Evolutionary conservation across 345 rosid genomes (phyloP).

Genomic region (Syzygium aromaticum): DNA sequence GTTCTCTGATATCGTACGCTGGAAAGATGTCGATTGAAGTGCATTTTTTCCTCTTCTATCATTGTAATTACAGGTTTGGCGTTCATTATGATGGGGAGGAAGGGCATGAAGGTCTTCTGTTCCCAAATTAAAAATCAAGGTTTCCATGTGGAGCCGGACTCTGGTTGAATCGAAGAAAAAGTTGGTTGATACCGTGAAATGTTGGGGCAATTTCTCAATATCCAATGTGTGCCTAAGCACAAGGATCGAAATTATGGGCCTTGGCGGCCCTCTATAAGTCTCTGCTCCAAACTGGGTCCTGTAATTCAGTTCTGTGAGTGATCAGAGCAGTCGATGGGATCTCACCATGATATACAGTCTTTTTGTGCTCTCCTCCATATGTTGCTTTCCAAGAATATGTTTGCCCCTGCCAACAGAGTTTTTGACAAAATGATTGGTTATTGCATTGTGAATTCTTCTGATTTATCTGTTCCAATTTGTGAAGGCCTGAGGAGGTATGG

Average conservation of each 20-base stretch:
- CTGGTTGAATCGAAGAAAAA: neutral
- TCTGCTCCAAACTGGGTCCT: neutral
- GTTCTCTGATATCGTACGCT: neutral
- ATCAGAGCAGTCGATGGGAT: neutral
- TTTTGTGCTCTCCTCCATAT: constrained; percentile 20
- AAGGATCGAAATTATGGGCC: neutral
- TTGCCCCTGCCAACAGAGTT: constrained; percentile 20
- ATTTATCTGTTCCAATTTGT: constrained; percentile 3
- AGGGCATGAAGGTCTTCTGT: neutral
- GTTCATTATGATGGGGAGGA: neutral
- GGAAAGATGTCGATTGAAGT: neutral
- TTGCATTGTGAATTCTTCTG: constrained; percentile 6
- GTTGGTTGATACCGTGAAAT: neutral
- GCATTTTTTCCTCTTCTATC: neutral
- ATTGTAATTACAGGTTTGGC: neutral
- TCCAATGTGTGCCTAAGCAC: neutral
- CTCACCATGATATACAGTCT: neutral
- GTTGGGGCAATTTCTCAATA: neutral
- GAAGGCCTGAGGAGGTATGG: constrained; percentile 1
- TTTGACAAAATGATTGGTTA: constrained; percentile 24
- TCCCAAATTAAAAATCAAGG: neutral
- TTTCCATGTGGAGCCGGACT: neutral
- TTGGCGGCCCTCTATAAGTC: neutral
- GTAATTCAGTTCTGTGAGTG: neutral
- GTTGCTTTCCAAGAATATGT: constrained; percentile 22